These are phyloP conservation scores for Starmerella davenportii DNA, from an alignment of 805 yeast genomes.

Conservation along the genomic window DNA sequence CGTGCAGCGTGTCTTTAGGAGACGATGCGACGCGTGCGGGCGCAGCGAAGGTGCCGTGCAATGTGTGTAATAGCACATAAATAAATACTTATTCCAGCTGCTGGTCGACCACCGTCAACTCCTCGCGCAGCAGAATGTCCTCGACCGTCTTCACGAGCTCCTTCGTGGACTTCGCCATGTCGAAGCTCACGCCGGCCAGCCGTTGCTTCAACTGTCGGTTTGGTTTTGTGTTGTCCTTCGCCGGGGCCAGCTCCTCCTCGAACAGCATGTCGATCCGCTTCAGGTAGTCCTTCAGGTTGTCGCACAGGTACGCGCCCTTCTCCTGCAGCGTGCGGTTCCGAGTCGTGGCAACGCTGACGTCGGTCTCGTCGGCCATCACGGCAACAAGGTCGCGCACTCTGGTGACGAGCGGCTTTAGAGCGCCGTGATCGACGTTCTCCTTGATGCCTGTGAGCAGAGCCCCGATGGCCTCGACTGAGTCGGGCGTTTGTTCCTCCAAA, in stretches of 20 bases:
- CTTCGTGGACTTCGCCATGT: conserved; percentile 88
- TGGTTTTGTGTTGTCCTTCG: conserved; percentile 37
- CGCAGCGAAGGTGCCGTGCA: too few species aligned
- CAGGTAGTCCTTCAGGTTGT: conserved; percentile 67
- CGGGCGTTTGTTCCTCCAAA: conserved; percentile 83
- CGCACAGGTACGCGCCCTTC: conserved; percentile 83
- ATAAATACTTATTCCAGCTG: conserved; percentile 16
- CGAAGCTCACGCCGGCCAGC: conserved; percentile 89
- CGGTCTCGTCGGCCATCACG: conserved; percentile 81
- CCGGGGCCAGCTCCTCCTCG: conserved; percentile 20
- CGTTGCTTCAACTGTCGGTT: conserved; percentile 74
- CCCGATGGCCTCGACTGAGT: conserved; percentile 79
- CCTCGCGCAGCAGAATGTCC: conserved; percentile 77
- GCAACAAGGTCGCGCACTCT: conserved; percentile 65
- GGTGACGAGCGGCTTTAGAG: conserved; percentile 48
- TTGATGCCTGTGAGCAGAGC: conserved; percentile 38
- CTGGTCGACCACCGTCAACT: conserved; percentile 64
- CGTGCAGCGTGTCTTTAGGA: too few species aligned
- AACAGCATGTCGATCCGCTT: conserved; percentile 65
- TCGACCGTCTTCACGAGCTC: conserved; percentile 92
- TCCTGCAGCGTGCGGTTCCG: conserved; percentile 70
- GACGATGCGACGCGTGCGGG: too few species aligned
- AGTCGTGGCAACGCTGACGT: conserved; percentile 72
- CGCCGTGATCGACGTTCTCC: conserved; percentile 50
- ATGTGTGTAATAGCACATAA: too few species aligned